These are phyloP conservation scores for Bathelium albidoporum DNA, from an alignment of 495 filamentous ascomycete species.

Conservation along the genomic window DNA sequence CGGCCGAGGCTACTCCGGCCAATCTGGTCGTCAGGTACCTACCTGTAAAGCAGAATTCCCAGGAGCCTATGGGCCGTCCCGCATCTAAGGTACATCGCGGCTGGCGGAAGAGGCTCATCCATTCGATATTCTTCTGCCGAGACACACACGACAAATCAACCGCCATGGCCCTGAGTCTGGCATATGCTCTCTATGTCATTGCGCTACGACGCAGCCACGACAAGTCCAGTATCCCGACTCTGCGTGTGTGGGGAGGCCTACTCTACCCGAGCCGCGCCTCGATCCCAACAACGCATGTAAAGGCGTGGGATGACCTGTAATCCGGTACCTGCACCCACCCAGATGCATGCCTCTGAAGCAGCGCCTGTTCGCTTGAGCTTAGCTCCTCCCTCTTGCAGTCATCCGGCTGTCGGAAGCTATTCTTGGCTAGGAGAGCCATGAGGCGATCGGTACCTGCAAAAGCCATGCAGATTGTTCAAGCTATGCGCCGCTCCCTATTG, in stretches of 20 bases:
- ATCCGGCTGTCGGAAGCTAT: conserved; percentile 6
- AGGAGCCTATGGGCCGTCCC: too few species aligned
- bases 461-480: background rate
- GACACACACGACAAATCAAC: background rate
- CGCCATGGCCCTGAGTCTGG: background rate
- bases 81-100: background rate
- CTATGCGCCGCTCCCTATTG: background rate
- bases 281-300: background rate
- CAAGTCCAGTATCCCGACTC: conserved; percentile 1
- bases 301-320: background rate
- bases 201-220: background rate
- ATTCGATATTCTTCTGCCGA: background rate
- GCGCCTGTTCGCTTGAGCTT: background rate
- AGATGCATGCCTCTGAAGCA: background rate
- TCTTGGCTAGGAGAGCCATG: background rate
- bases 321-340: background rate
- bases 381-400: background rate
- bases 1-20: background rate
- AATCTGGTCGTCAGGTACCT: too few species aligned
- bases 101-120: conserved; percentile 2
- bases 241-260: background rate
- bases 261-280: background rate
- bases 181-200: background rate
- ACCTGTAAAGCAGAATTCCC: too few species aligned
- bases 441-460: background rate